A percentile compares a stretch with the other conserved stretches of the same genome.
phyloP scores from a whole-genome alignment of 1,284 basidiomycete species.

The Rhodofomes roseus region DNA sequence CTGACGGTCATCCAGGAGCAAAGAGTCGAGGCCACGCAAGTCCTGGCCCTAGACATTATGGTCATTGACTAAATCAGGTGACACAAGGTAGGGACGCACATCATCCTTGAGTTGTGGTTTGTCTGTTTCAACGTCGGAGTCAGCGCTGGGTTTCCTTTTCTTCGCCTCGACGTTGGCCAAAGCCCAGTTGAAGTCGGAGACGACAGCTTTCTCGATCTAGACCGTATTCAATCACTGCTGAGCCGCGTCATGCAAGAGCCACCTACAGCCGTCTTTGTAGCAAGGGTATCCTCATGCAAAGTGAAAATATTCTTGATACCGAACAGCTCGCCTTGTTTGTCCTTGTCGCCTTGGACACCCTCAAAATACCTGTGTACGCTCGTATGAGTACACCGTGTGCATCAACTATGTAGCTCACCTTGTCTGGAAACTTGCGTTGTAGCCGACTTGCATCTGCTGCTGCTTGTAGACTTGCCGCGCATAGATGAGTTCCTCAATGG shows the following conservation, averaged over 20 bases:
- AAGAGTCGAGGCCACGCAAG: constrained; percentile 56
- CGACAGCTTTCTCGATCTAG: constrained; percentile 72
- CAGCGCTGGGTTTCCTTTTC: constrained; percentile 31
- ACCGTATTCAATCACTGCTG: not conserved
- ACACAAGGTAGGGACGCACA: constrained; percentile 27
- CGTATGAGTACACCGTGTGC: not conserved
- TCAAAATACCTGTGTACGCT: constrained; percentile 60
- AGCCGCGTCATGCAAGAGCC: not conserved
- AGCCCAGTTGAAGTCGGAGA: constrained; percentile 76
- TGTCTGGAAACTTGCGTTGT: constrained; percentile 77
- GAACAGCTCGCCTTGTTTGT: constrained; percentile 76
- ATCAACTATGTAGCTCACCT: constrained; percentile 36
- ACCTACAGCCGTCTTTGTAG: constrained; percentile 67
- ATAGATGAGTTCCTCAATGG: constrained; percentile 83
- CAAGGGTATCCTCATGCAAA: constrained; percentile 68
- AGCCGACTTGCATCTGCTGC: constrained; percentile 85
- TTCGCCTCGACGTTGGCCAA: constrained; percentile 57
- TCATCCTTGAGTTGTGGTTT: constrained; percentile 49
- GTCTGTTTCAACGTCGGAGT: constrained; percentile 49
- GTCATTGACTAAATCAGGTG: not conserved
- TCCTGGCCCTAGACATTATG: constrained; percentile 38
- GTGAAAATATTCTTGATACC: constrained; percentile 81
- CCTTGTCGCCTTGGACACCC: constrained; percentile 74
- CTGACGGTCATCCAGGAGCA: constrained; percentile 69
- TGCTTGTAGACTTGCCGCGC: constrained; percentile 87